These are phyloP conservation scores for Mollisiaceae sp. DNA, from an alignment of 2,329 filamentous ascomycete genomes.

Conservation along the genomic window DNA sequence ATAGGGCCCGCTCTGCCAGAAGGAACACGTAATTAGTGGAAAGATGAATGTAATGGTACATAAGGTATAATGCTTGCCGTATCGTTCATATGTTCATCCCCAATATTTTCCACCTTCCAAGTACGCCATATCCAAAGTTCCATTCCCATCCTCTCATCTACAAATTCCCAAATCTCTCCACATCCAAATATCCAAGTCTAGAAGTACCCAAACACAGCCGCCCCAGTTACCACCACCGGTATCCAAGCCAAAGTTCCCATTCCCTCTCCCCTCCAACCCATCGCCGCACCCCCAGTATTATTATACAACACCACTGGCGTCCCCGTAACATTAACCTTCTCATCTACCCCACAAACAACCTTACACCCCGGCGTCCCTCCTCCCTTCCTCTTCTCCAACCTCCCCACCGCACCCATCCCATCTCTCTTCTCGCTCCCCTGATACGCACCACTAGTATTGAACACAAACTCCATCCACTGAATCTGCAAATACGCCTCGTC, in stretches of 20 bases:
- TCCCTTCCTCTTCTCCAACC: slow-evolving; percentile 33
- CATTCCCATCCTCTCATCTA: not conserved
- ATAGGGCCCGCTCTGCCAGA: too few relatives aligned
- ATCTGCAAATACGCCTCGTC: slow-evolving; percentile 40
- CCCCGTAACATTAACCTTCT: slow-evolving; percentile 35
- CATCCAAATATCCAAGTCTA: not conserved
- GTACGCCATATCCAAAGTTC: not conserved
- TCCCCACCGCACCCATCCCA: slow-evolving; percentile 18
- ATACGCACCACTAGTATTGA: slow-evolving; percentile 38
- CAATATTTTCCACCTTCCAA: not conserved
- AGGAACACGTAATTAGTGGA: not conserved
- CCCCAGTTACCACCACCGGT: slow-evolving; percentile 26
- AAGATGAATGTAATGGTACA: not conserved
- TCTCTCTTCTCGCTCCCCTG: slow-evolving; percentile 22
- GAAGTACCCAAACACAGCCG: slow-evolving; percentile 24
- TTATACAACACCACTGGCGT: slow-evolving; percentile 37
- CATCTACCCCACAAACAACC: slow-evolving; percentile 39
- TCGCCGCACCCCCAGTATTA: slow-evolving; percentile 23
- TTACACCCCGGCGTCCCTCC: slow-evolving; percentile 31
- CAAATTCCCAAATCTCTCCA: not conserved
- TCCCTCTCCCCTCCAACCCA: slow-evolving; percentile 26
- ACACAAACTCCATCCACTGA: slow-evolving; percentile 42
- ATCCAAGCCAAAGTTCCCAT: slow-evolving; percentile 27
- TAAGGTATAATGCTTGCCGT: not conserved
- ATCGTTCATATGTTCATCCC: not conserved